Percentiles rank a stretch among this genome's conserved stretches.
These are phyloP conservation scores for Simmondsia chinensis DNA, from an alignment of 148 eudicot species.

Conservation along the genomic window DNA sequence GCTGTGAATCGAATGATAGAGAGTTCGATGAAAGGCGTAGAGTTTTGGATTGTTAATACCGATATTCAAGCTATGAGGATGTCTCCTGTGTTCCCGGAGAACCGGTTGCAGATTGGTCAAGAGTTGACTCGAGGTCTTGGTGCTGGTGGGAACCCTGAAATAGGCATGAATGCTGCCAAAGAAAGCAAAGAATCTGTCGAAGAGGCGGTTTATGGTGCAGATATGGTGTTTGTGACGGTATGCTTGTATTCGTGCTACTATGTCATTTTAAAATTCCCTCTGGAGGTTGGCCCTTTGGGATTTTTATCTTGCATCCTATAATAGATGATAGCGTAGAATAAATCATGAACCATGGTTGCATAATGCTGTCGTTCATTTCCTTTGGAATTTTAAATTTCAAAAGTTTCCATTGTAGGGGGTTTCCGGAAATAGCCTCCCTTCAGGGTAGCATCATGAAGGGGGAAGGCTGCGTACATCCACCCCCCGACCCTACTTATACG, in stretches of 20 bases:
- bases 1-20: slow-evolving; percentile 98
- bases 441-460: no score
- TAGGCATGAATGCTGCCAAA: slow-evolving; percentile 92
- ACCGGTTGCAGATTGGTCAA: slow-evolving; percentile 90
- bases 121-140: slow-evolving; percentile 97
- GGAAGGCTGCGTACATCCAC: no score
- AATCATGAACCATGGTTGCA: no score
- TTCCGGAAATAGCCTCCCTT: no score
- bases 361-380: no score
- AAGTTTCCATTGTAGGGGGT: no score
- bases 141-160: slow-evolving; percentile 96
- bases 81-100: slow-evolving; percentile 77
- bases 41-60: slow-evolving; percentile 94
- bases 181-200: slow-evolving; percentile 78
- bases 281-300: no score
- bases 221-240: slow-evolving; percentile 98
- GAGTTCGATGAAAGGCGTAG: slow-evolving; percentile 91
- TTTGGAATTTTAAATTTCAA: no score
- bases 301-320: no score
- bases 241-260: slow-evolving; percentile 11
- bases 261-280: neutral
- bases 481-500: no score
- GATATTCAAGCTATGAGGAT: slow-evolving; percentile 95
- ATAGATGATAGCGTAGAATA: no score
- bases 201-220: slow-evolving; percentile 88